These are phyloP conservation scores for Multifurca ochricompacta DNA, from an alignment of 768 basidiomycete genomes.

Conservation along the genomic window DNA sequence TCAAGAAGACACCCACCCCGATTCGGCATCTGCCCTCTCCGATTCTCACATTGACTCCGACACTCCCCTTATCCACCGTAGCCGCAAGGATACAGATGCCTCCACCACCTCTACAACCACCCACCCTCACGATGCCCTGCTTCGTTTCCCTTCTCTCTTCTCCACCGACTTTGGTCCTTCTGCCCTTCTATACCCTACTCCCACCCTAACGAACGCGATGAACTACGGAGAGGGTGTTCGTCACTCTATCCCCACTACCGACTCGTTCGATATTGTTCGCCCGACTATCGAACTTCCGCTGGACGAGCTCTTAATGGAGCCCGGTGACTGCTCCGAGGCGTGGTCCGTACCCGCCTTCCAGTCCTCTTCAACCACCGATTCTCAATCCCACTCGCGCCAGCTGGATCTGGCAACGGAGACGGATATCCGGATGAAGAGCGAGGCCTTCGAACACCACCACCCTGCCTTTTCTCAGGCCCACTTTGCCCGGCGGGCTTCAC, in stretches of 20 bases:
- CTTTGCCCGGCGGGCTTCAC: conserved; percentile 35
- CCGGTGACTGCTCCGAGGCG: conserved; percentile 27
- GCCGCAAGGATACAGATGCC: conserved; percentile 25
- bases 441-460: conserved; percentile 24
- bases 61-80: conserved; percentile 31
- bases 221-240: conserved; percentile 73
- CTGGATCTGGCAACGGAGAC: conserved; percentile 24
- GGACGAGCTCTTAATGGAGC: conserved; percentile 66
- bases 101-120: conserved; percentile 17
- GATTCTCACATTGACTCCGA: conserved; percentile 28
- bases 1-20: conserved; percentile 24
- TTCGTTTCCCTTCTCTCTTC: conserved; percentile 71
- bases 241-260: conserved; percentile 34
- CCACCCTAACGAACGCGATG: conserved; percentile 58
- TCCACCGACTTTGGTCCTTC: conserved; percentile 69
- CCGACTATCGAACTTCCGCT: conserved; percentile 82
- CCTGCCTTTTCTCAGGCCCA: conserved; percentile 31
- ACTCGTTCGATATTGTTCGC: conserved; percentile 54
- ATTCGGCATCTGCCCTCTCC: neutral
- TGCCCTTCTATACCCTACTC: conserved; percentile 61
- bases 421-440: conserved; percentile 26
- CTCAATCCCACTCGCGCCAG: conserved; percentile 17
- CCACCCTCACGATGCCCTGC: conserved; percentile 30
- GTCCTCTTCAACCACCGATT: conserved; percentile 2
- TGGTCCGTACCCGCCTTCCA: conserved; percentile 24